These are phyloP conservation scores for Tylopilus subfusipes DNA, from an alignment of 768 basidiomycete genomes.

Conservation along the genomic window DNA sequence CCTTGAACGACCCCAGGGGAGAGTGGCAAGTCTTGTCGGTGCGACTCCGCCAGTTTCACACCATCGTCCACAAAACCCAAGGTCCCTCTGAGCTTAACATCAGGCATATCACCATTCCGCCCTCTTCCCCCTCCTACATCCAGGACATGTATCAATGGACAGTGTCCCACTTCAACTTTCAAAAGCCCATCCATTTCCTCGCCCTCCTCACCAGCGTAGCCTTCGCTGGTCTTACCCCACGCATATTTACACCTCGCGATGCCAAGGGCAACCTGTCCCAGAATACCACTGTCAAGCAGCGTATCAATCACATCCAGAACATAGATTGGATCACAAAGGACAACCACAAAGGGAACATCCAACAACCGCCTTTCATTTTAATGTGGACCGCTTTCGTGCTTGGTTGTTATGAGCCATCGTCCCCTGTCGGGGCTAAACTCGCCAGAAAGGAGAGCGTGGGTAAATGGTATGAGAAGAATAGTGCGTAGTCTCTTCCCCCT, in stretches of 20 bases:
- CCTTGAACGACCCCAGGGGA: background rate
- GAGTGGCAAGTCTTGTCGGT: background rate
- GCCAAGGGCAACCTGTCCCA: background rate
- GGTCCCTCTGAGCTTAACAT: background rate
- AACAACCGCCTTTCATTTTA: background rate
- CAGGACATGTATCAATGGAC: background rate
- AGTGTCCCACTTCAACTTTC: background rate
- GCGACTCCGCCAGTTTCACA: background rate
- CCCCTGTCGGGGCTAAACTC: background rate
- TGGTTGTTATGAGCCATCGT: background rate
- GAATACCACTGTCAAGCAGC: background rate
- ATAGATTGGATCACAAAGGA: background rate
- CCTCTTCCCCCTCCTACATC: background rate
- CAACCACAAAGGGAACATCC: background rate
- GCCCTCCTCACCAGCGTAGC: background rate
- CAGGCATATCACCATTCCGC: background rate
- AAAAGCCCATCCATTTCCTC: too few species aligned
- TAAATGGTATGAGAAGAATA: background rate
- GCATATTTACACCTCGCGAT: too few species aligned
- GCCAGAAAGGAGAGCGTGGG: background rate
- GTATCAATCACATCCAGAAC: background rate
- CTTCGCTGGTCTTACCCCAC: background rate
- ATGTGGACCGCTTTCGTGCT: background rate
- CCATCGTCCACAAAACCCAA: background rate
- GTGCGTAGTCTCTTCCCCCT: background rate